Conservation (phyloP, 768 basidiomycete genomes). For the Termitomyces sp. region DNA sequence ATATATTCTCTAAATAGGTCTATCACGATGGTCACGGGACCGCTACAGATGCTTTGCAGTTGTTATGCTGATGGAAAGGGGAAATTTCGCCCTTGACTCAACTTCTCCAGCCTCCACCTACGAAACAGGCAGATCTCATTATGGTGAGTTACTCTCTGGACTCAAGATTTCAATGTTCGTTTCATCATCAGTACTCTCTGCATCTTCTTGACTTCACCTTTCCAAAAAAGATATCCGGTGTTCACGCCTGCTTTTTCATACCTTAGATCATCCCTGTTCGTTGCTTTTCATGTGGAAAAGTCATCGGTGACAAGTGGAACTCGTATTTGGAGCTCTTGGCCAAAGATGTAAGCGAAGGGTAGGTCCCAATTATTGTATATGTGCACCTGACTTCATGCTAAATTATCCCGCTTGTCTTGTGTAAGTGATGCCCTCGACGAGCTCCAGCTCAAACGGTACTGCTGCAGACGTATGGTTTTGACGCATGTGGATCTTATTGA, state of each 20-base stretch:
- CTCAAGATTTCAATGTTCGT: too few relatives aligned
- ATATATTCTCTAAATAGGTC: too few relatives aligned
- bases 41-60: not conserved
- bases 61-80: conserved; percentile 3
- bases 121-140: not conserved
- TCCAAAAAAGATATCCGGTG: not conserved
- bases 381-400: not conserved
- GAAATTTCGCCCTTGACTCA: not conserved
- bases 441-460: conserved; percentile 88
- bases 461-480: conserved; percentile 94
- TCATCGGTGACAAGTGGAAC: conserved; percentile 95
- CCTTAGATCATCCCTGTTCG: conserved; percentile 93
- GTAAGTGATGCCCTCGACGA: conserved; percentile 84
- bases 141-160: not conserved
- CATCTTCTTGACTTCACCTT: not conserved
- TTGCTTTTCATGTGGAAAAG: conserved; percentile 96
- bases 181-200: not conserved
- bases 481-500: conserved; percentile 98
- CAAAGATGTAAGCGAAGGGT: conserved; percentile 83
- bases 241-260: not conserved
- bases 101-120: too few relatives aligned
- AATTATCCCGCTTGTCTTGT: not conserved
- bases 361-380: conserved; percentile 19
- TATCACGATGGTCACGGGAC: too few relatives aligned
- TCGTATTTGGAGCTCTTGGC: conserved; percentile 78